phyloP scores from a whole-genome alignment of 169 alveolate species.

The Perkinsus marinus region DNA sequence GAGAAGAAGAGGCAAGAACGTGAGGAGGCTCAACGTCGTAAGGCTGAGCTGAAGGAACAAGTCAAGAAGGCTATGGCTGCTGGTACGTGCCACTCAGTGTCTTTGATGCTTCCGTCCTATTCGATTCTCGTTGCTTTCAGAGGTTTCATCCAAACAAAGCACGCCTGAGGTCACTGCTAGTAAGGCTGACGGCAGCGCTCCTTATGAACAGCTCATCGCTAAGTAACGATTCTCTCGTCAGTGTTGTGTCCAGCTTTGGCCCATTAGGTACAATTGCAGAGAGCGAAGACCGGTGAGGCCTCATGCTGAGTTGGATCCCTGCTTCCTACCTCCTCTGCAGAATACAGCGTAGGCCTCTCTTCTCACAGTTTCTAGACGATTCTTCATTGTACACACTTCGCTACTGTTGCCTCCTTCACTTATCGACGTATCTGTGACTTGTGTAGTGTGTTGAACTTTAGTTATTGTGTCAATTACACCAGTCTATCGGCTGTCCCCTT shows the following conservation, averaged over 20 bases:
- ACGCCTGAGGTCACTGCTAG: background rate
- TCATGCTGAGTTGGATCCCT: background rate
- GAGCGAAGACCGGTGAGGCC: background rate
- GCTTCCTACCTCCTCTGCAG: background rate
- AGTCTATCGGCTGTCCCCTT: no score
- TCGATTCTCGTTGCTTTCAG: background rate
- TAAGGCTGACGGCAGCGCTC: background rate
- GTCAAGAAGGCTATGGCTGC: background rate
- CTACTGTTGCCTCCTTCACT: background rate
- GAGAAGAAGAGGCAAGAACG: background rate
- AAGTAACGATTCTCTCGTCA: background rate
- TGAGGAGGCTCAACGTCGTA: background rate
- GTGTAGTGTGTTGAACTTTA: background rate
- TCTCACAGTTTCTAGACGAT: background rate
- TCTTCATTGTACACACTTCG: background rate
- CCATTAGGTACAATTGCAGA: background rate
- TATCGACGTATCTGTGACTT: background rate
- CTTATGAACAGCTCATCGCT: background rate
- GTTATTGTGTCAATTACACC: background rate
- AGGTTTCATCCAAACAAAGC: background rate
- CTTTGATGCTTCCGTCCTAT: background rate
- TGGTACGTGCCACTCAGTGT: background rate
- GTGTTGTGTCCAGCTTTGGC: background rate
- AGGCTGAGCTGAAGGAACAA: background rate
- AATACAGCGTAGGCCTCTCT: background rate